Conservation (phyloP, 495 filamentous ascomycete genomes). For the Talaromyces nanjingensis region DNA sequence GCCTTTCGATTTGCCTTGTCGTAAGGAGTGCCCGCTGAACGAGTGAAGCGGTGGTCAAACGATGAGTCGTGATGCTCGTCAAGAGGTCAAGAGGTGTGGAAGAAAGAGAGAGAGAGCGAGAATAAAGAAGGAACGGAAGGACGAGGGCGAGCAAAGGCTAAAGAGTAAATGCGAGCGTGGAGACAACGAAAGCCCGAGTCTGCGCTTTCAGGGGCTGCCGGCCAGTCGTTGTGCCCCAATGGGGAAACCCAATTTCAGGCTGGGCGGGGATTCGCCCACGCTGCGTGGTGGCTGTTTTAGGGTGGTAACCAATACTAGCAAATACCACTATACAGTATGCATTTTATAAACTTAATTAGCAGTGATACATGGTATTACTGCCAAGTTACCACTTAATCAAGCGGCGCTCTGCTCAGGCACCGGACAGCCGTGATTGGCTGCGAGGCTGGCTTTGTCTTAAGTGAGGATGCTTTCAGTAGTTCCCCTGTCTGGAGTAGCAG, state of each 20-base stretch:
- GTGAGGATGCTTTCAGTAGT: neutral
- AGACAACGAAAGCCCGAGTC: neutral
- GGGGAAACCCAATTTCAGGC: neutral
- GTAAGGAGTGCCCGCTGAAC: constrained; percentile 88
- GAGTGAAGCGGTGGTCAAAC: constrained; percentile 85
- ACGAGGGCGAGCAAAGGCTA: neutral
- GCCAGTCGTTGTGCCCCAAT: neutral
- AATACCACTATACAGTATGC: neutral
- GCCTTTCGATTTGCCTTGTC: constrained; percentile 14
- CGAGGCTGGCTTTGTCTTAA: neutral
- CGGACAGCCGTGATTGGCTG: neutral
- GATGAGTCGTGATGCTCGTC: constrained; percentile 41
- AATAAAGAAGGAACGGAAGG: constrained; percentile 15
- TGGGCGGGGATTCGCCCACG: neutral
- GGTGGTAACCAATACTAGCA: neutral
- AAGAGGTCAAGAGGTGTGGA: constrained; percentile 19
- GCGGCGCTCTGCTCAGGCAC: constrained; percentile 6
- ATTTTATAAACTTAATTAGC: neutral
- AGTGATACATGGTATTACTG: neutral
- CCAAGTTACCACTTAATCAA: neutral
- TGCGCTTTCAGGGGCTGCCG: neutral
- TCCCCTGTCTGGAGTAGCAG: neutral
- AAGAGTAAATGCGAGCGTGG: neutral
- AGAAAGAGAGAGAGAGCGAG: constrained; percentile 32
- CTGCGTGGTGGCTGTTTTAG: neutral